Evolutionary conservation across 1,284 basidiomycete species (phyloP), one percentile per base, ranked within the genome.

Genomic region (Fomes fomentarius): DNA sequence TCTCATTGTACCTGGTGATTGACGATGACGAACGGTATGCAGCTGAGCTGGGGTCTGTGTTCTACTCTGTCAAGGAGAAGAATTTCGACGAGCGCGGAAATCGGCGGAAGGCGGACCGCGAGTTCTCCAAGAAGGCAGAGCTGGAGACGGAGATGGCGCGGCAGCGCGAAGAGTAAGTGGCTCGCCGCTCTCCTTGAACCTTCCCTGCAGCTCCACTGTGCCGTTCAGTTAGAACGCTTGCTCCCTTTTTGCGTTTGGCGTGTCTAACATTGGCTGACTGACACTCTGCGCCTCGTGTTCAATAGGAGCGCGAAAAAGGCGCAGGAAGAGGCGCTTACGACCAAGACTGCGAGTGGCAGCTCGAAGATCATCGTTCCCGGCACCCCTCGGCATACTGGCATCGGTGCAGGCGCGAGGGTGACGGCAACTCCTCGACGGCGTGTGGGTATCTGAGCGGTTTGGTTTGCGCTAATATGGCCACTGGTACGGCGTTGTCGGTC

Each of bases 11-110:
- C 7, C 30, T 26, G 33, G 30, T 25, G 15, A 22, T 37, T 49
- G 47, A 50, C 43, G 35, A 28, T 34, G 17, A n/a, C 35, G 9
- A 52, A n/a, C 35, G 9, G 51, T 56, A 48, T 61, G 25, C 61
- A 92, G 94, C 94, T 64, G 93, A 96, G 60, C 82, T 96, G 47
- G 94, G 94, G 56, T 92, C 93, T 46, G 93, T 96, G 15, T 97
- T 96, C 79, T 98, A 93, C 76, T 94, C 93, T 26, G 93, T 96
- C 52, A 89, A 93, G 67, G 94, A 97, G 76, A 94, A 96, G 78
- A 93, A 93, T 76, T 96, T 97, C 68, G 93, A 94, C 68, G 90
- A 93, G 59, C 77, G 89, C 30, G 85, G 89, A 7, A 84, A 82
- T 54, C 77, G 88, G 45, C 81, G 85, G 12, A 82, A 84, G 62